Evolutionary conservation across 73 alveolate genomes (phyloP).

Genomic region (Uronychia setigera): DNA sequence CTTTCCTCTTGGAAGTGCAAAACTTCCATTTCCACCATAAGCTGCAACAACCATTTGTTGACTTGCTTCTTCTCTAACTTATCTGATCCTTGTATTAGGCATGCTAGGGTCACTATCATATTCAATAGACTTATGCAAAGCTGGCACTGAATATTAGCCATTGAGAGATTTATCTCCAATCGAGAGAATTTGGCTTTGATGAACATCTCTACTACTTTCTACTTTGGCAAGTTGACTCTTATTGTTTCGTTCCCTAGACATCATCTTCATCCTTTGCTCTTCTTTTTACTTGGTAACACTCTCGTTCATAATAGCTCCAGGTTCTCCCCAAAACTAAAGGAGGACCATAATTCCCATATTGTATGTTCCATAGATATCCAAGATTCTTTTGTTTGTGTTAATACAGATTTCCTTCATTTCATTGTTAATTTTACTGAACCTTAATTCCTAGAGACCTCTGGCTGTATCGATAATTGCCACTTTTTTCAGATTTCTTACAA

Average conservation of each 20-base stretch:
- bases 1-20: slow-evolving; percentile 13
- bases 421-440: slow-evolving; percentile 57
- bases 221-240: too few relatives aligned
- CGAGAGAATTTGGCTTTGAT: slow-evolving; percentile 33
- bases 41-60: background rate
- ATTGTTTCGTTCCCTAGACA: slow-evolving; percentile 16
- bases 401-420: slow-evolving; percentile 68
- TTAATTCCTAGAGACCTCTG: slow-evolving; percentile 49
- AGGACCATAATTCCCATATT: slow-evolving; percentile 80
- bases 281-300: slow-evolving; percentile 21
- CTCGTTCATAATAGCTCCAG: slow-evolving; percentile 59
- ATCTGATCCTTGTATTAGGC: background rate
- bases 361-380: slow-evolving; percentile 60
- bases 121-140: background rate
- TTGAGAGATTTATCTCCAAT: slow-evolving; percentile 21
- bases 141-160: background rate
- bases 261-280: slow-evolving; percentile 35
- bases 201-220: slow-evolving; percentile 38
- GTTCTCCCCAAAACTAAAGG: slow-evolving; percentile 78
- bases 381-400: slow-evolving; percentile 62
- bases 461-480: slow-evolving; percentile 57
- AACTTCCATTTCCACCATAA: background rate
- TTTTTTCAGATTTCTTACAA: slow-evolving; percentile 54
- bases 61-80: background rate
- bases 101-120: background rate